Conservation (phyloP, 2,329 filamentous ascomycete species). For the Hypoxylon rubiginosum region DNA sequence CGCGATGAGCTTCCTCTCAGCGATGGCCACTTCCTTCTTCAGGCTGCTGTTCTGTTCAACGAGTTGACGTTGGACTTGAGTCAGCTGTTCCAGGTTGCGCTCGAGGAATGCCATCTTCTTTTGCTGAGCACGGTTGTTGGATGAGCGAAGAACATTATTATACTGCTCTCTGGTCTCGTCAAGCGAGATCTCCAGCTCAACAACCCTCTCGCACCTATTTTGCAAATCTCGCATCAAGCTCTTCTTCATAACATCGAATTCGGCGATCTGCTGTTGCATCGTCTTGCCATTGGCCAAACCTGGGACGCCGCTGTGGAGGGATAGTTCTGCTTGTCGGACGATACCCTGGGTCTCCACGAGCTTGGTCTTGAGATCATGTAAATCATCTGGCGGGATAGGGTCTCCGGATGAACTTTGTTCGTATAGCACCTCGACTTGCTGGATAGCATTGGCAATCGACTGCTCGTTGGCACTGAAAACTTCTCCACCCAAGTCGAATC, state of each 20-base stretch:
- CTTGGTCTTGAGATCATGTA: conserved; percentile 81
- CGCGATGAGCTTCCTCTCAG: conserved; percentile 95
- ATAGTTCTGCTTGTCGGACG: conserved; percentile 91
- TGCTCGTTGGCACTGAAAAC: conserved; percentile 95
- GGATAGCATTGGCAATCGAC: conserved; percentile 84
- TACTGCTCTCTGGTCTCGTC: conserved; percentile 99
- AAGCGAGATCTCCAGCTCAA: conserved; percentile 96
- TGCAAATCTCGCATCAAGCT: conserved; percentile 98
- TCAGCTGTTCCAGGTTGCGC: conserved; percentile 97
- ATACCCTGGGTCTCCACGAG: conserved; percentile 92
- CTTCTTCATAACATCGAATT: conserved; percentile 99
- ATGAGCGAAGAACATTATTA: conserved; percentile 96
- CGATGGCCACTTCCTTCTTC: conserved; percentile 99
- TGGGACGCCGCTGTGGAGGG: conserved; percentile 76
- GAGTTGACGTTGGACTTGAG: conserved; percentile 95
- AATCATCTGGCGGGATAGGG: conserved; percentile 82
- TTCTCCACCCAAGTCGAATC: conserved; percentile 93
- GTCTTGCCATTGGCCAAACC: conserved; percentile 87
- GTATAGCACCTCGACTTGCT: conserved; percentile 83
- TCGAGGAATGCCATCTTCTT: conserved; percentile 99
- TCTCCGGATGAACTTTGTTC: conserved; percentile 83
- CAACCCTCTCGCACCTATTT: conserved; percentile 97
- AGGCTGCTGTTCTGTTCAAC: conserved; percentile 97
- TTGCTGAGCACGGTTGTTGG: conserved; percentile 98
- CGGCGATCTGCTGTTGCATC: conserved; percentile 96